Evolutionary conservation across 2,329 filamentous ascomycete species (phyloP).

Genomic region (Aotearoamyces nothofagi): DNA sequence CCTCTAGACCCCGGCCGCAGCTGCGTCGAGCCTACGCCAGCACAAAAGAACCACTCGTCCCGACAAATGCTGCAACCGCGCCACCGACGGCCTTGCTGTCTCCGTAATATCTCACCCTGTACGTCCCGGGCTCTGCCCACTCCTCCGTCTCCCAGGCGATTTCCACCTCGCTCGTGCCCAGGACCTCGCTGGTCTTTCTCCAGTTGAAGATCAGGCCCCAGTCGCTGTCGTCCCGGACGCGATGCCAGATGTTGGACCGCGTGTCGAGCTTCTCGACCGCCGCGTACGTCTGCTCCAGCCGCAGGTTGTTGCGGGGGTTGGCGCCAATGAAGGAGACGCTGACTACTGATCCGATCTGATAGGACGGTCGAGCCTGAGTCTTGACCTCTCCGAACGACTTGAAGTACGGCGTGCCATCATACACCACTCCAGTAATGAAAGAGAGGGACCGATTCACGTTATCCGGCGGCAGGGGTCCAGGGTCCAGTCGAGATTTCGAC

Average conservation of each 20-base stretch:
- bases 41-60: conserved; percentile 40
- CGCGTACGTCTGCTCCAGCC: conserved; percentile 62
- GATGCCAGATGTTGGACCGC: conserved; percentile 38
- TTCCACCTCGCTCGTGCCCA: conserved; percentile 65
- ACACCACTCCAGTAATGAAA: conserved; percentile 69
- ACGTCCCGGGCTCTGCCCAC: conserved; percentile 46
- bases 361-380: conserved; percentile 34
- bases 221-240: conserved; percentile 58
- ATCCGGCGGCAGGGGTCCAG: conserved; percentile 57
- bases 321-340: conserved; percentile 65
- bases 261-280: conserved; percentile 50
- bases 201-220: conserved; percentile 76
- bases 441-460: conserved; percentile 61
- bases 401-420: conserved; percentile 51
- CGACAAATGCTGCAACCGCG: conserved; percentile 52
- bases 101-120: conserved; percentile 71
- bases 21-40: too few relatives aligned
- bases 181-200: conserved; percentile 52
- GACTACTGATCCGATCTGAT: conserved; percentile 44
- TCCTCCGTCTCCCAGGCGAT: conserved; percentile 67
- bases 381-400: conserved; percentile 57
- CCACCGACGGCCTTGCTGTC: conserved; percentile 58
- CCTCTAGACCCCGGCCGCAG: too few relatives aligned
- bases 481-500: conserved; percentile 26
- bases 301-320: conserved; percentile 79